Evolutionary conservation across 2,329 filamentous ascomycete species (phyloP).

Genomic region (Microsporum audouinii): DNA sequence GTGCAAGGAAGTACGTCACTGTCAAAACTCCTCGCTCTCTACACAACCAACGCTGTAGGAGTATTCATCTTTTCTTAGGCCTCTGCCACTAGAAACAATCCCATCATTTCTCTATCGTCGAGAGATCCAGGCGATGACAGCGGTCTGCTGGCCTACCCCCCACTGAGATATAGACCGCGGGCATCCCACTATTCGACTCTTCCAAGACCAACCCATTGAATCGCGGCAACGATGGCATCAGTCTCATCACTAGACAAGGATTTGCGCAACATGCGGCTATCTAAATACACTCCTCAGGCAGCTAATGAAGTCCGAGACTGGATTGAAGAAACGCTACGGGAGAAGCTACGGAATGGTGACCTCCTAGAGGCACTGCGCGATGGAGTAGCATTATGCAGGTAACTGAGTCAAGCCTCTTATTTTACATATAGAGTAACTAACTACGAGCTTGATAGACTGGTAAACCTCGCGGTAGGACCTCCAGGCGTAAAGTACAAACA

Average conservation of each 20-base stretch:
- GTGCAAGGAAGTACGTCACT: background rate
- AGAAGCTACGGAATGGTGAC: constrained; percentile 60
- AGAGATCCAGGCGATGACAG: background rate
- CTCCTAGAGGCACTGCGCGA: constrained; percentile 79
- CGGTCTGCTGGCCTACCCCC: background rate
- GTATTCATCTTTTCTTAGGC: background rate
- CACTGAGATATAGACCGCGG: background rate
- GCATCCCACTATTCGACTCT: background rate
- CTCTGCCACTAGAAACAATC: background rate
- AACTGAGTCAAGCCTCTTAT: constrained; percentile 19
- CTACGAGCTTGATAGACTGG: constrained; percentile 49
- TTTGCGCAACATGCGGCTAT: constrained; percentile 81
- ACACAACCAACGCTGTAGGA: background rate
- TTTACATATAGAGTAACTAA: background rate
- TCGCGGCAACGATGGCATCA: constrained; percentile 61
- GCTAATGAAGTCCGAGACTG: constrained; percentile 74
- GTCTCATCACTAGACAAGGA: constrained; percentile 91
- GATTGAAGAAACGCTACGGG: constrained; percentile 72
- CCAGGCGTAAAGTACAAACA: constrained; percentile 81
- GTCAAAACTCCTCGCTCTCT: background rate
- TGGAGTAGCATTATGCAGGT: constrained; percentile 88
- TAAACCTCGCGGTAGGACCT: constrained; percentile 65
- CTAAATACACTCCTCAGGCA: constrained; percentile 83
- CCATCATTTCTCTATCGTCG: background rate
- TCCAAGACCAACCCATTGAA: background rate